Base-by-base conservation (phyloP, 2,329 filamentous ascomycete species). In the Alternaria solani region DNA sequence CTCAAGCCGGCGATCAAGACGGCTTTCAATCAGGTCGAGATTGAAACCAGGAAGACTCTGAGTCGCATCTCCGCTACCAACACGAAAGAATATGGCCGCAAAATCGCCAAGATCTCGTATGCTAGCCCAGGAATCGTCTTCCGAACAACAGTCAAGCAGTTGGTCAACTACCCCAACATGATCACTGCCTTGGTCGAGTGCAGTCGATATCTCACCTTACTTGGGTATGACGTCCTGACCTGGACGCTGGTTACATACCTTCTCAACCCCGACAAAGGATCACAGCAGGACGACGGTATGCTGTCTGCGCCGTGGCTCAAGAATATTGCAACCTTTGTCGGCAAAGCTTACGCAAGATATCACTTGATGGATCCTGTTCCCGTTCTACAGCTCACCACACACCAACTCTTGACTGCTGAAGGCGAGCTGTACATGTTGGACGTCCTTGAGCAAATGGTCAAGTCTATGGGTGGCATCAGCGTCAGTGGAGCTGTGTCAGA, bases 171-270 rank as follows among this genome's bases (percentile, higher is more conserved):
- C 76, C 91, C 91, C 75, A 99, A 98, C 74, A 86, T 99, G 62
- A 97, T 97, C 57, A 92, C 97, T 63, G 92, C 93, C 5, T 92
- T 99, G 62, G 94, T 98, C 14, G 93, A 97, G 75, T 97, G 94
- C 73, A 93, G 92, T 39, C 90, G 92, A 70, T 97, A 97, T 76
- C 97, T 98, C 69, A 97, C 94, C 1, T 89, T 92, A 55, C 82
- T 99, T 38, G 94, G 92, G 0, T 97, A 97, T 75, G 95, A 99
- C 77, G 92, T 97, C 32, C 84, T 99, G 44, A 91, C 93, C 4
- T 99, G 94, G 93, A 92, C 93, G 20, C 83, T 99, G 44, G 88
- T 99, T 79, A 96, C 89, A 72, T 85, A 86, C 9, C 82, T 91
- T 61, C 84, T 86, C 30, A 85, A 85, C 44, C 83, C 84, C 42